A percentile compares a stretch with the other conserved stretches of the same genome.
Evolutionary conservation across 768 basidiomycete species (phyloP).

Genomic region (Cubamyces lactineus): DNA sequence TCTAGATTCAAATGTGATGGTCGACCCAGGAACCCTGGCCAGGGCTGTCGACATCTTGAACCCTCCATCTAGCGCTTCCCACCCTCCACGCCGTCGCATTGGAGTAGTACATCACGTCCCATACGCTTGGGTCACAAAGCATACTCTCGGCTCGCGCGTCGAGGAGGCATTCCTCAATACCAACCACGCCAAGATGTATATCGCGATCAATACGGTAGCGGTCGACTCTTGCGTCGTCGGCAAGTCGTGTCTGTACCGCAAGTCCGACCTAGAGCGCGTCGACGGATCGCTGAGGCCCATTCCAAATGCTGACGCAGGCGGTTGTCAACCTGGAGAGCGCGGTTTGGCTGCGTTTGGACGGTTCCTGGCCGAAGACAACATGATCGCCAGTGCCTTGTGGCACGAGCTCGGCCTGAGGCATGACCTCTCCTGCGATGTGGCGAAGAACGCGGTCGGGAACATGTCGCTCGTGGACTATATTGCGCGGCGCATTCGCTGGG

Average conservation of each 20-base stretch:
- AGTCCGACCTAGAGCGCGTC: constrained; percentile 81
- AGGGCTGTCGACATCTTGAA: constrained; percentile 81
- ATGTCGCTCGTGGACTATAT: constrained; percentile 88
- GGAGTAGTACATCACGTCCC: constrained; percentile 97
- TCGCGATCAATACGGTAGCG: constrained; percentile 88
- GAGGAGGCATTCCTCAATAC: constrained; percentile 97
- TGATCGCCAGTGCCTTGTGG: constrained; percentile 93
- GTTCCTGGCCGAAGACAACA: constrained; percentile 97
- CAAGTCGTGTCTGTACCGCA: constrained; percentile 93
- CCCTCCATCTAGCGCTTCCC: constrained; percentile 41
- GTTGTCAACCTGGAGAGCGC: constrained; percentile 34
- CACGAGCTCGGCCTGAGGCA: constrained; percentile 89
- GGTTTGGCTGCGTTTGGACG: constrained; percentile 84
- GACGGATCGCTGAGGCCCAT: constrained; percentile 64
- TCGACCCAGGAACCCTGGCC: constrained; percentile 76
- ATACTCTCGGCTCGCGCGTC: constrained; percentile 74
- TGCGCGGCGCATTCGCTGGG: constrained; percentile 91
- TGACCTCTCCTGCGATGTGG: constrained; percentile 89
- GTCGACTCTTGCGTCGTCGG: constrained; percentile 96
- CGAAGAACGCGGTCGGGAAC: constrained; percentile 83
- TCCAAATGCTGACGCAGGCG: constrained; percentile 27
- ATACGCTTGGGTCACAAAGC: constrained; percentile 75
- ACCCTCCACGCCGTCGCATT: constrained; percentile 49
- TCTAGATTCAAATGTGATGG: constrained; percentile 91
- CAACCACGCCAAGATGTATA: constrained; percentile 97